Evolutionary conservation across 1,139 yeast species (phyloP), one percentile per base, ranked within the genome.

Genomic region (Suhomyces yuchorum): DNA sequence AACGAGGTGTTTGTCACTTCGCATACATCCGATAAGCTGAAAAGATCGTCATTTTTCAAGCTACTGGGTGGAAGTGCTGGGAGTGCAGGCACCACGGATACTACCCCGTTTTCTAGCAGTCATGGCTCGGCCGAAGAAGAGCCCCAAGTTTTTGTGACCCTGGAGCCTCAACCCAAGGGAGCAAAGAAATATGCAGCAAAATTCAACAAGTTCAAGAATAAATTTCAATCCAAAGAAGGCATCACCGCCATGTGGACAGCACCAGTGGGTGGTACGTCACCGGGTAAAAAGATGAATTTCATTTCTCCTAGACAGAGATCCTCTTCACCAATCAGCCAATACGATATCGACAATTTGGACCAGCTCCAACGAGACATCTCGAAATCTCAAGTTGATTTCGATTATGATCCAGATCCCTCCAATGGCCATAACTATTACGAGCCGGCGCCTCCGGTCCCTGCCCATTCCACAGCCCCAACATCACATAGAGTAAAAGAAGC

Each of bases 161-260:
- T 49, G 37, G 50, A 51, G 7, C 49, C 47, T 4, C 43, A 40
- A 17, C 47, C 51, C 8, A 56, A 57, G 40, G 58, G 61, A 6
- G 48, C 59, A 12, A 60, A 60, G 37, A 67, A 65, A 46, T 64
- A 63, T 46, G 56, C 58, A 8, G 52, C 56, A 22, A 70, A 68
- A 44, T 62, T 75, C 48, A 58, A 59, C 47, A 71, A 66, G 56
- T 55, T 74, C 38, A 70, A 65, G 48, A 58, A 53, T 40, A 70
- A 66, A 51, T 66, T 73, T 49, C 66, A 62, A 46, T 55, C 66
- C n/a, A 71, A 67, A 53, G 78, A 73, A 45, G 71, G 77, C 4
- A 61, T 71, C 23, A 58, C 66, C 5, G 52, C 59, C 4, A 45
- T 68, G 9, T 70, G 71, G 62, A 41, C 47, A 4, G 17, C 46